These are phyloP conservation scores for Quercus dentata DNA, from an alignment of 306 rosid species.

Conservation along the genomic window DNA sequence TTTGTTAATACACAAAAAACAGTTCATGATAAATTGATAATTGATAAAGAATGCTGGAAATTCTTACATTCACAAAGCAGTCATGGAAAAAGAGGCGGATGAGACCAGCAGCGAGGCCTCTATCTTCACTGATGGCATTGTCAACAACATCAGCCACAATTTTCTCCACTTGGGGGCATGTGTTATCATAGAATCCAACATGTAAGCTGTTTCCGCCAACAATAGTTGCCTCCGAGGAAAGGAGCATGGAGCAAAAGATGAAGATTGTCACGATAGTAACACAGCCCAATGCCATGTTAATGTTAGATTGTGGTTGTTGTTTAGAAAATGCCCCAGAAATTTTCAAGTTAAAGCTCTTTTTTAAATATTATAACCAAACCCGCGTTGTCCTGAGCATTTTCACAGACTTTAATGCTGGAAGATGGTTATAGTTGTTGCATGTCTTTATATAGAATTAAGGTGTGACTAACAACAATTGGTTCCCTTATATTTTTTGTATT, in stretches of 20 bases:
- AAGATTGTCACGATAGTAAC: background rate
- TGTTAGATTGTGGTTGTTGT: background rate
- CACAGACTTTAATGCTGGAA: background rate
- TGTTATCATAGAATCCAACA: constrained; percentile 28
- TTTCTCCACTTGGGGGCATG: constrained; percentile 49
- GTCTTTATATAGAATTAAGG: no score
- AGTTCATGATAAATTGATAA: background rate
- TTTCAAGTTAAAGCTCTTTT: background rate
- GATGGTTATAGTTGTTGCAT: background rate
- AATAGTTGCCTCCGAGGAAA: background rate
- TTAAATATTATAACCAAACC: background rate
- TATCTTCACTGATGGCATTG: constrained; percentile 1
- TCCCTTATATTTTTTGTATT: no score
- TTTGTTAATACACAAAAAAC: background rate
- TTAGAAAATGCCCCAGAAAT: background rate
- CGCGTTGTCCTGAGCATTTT: background rate
- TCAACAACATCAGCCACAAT: constrained; percentile 22
- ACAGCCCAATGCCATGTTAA: background rate
- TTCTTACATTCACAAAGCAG: constrained; percentile 64
- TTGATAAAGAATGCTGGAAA: background rate
- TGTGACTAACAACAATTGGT: no score
- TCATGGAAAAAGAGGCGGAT: constrained; percentile 72
- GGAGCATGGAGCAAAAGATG: background rate
- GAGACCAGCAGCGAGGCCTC: constrained; percentile 26
- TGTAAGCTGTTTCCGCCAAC: background rate